These are phyloP conservation scores for Sporormia fimetaria DNA, from an alignment of 495 filamentous ascomycete genomes.

Conservation along the genomic window DNA sequence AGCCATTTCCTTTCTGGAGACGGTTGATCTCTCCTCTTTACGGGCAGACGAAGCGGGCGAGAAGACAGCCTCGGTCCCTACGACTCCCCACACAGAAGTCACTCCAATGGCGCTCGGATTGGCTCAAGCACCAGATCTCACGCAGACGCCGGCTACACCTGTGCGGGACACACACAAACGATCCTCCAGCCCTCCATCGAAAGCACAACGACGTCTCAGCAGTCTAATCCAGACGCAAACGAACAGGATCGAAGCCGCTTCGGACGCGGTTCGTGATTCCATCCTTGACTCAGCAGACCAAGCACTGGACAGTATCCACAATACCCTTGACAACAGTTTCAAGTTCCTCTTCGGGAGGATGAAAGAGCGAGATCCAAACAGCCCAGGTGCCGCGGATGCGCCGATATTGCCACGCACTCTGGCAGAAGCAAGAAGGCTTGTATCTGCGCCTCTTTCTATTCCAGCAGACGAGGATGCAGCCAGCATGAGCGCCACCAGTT, in stretches of 20 bases:
- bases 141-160: conserved; percentile 32
- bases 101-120: conserved; percentile 34
- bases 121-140: conserved; percentile 19
- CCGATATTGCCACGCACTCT: conserved; percentile 70
- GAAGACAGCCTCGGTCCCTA: conserved; percentile 42
- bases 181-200: conserved; percentile 37
- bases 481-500: conserved; percentile 35
- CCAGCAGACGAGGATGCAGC: conserved; percentile 38
- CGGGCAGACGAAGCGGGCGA: conserved; percentile 62
- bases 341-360: conserved; percentile 87
- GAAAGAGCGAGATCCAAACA: conserved; percentile 46
- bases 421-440: conserved; percentile 80
- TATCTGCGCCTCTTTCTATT: conserved; percentile 53
- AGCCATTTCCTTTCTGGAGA: conserved; percentile 90
- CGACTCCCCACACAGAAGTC: conserved; percentile 43
- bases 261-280: conserved; percentile 63
- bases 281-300: conserved; percentile 82
- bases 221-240: conserved; percentile 75
- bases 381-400: conserved; percentile 38
- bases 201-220: conserved; percentile 53
- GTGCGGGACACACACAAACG: conserved; percentile 29
- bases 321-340: conserved; percentile 78
- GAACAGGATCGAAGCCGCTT: conserved; percentile 66
- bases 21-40: conserved; percentile 85
- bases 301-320: conserved; percentile 77